phyloP scores from a whole-genome alignment of 495 filamentous ascomycete genomes.

The Penicillium psychrofluorescens region DNA sequence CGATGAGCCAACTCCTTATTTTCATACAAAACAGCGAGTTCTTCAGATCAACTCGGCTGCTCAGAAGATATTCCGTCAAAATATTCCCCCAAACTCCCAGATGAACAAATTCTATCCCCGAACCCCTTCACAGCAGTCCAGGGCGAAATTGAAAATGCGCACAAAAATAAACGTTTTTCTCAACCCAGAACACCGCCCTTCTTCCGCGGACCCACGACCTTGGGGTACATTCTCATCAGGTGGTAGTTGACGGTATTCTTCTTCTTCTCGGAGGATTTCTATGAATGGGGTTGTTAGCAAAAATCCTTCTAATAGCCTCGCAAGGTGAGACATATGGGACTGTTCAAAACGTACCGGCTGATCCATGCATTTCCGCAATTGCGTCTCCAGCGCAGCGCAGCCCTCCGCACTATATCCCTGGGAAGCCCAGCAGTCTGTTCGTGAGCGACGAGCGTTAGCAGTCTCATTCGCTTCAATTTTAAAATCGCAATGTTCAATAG shows the following conservation, averaged over 20 bases:
- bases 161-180: constrained; percentile 11
- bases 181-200: constrained; percentile 44
- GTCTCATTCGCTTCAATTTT: neutral
- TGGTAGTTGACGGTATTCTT: constrained; percentile 96
- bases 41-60: too few relatives aligned
- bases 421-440: constrained; percentile 88
- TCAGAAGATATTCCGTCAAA: constrained; percentile 3
- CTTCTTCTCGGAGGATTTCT: constrained; percentile 58
- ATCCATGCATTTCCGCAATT: constrained; percentile 92
- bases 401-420: constrained; percentile 65
- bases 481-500: too few relatives aligned
- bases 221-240: constrained; percentile 75
- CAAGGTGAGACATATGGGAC: neutral
- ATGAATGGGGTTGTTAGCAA: constrained; percentile 10
- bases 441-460: neutral
- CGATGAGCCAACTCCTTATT: constrained; percentile 5
- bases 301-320: neutral
- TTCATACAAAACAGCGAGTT: too few relatives aligned
- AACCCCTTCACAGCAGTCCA: neutral
- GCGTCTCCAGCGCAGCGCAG: constrained; percentile 73
- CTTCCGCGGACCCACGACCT: constrained; percentile 66
- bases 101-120: neutral
- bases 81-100: constrained; percentile 16
- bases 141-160: neutral
- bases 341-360: constrained; percentile 46